A percentile compares a stretch with the other conserved stretches of the same genome.
Evolutionary conservation across 2,329 filamentous ascomycete species (phyloP).

Genomic region (Biscogniauxia marginata): DNA sequence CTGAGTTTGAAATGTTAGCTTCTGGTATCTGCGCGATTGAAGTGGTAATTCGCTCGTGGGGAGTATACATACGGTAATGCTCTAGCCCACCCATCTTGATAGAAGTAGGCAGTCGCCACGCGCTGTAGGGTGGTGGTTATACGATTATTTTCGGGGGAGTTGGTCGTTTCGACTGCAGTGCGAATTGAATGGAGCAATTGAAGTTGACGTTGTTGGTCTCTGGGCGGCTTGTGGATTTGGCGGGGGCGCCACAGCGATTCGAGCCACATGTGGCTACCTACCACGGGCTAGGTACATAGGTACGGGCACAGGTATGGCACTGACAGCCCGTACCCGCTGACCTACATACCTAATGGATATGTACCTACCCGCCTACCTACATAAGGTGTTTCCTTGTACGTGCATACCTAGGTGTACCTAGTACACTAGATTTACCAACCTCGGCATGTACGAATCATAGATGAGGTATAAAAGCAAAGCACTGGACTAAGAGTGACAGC

Average conservation of each 20-base stretch:
- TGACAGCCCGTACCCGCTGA: too few species aligned
- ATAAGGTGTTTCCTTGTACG: too few species aligned
- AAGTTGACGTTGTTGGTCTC: background rate
- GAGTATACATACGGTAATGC: constrained; percentile 40
- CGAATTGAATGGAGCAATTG: constrained; percentile 11
- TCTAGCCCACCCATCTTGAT: constrained; percentile 44
- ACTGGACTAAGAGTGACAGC: too few species aligned
- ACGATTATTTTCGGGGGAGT: constrained; percentile 11
- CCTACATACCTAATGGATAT: too few species aligned
- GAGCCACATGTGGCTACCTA: background rate
- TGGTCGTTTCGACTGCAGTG: constrained; percentile 6
- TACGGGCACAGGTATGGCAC: too few species aligned
- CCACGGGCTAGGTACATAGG: background rate
- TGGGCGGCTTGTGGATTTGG: background rate
- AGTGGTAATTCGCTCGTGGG: background rate
- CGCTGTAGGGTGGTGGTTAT: constrained; percentile 12
- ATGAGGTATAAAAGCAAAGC: background rate
- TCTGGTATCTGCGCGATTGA: constrained; percentile 7
- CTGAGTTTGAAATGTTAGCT: constrained; percentile 28
- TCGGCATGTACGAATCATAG: background rate
- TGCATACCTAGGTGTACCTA: too few species aligned
- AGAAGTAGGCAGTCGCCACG: constrained; percentile 17
- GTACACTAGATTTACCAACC: background rate
- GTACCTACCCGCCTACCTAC: too few species aligned
- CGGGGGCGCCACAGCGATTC: background rate